These are phyloP conservation scores for Knufia petricola DNA, from an alignment of 2,329 filamentous ascomycete genomes.

Conservation along the genomic window DNA sequence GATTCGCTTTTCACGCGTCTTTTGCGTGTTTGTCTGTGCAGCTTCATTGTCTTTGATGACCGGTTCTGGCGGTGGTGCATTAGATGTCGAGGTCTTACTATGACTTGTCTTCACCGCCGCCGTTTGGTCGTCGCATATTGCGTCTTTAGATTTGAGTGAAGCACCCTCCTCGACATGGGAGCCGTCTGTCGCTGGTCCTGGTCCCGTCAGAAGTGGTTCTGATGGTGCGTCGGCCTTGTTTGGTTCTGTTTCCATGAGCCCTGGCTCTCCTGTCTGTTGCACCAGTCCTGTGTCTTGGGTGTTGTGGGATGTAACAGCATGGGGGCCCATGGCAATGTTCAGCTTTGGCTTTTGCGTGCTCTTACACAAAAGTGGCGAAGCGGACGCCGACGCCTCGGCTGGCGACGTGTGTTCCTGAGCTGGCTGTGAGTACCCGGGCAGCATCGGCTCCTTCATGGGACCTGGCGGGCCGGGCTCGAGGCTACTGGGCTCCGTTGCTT, in stretches of 20 bases:
- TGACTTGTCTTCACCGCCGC: background rate
- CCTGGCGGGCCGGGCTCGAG: background rate
- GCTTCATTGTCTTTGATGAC: background rate
- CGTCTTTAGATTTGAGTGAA: background rate
- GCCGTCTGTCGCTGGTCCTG: background rate
- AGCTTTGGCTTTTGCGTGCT: background rate
- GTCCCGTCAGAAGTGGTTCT: no score
- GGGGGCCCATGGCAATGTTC: background rate
- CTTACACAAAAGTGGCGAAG: background rate
- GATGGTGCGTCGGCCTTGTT: background rate
- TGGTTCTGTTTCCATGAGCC: no score
- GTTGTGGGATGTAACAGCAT: background rate
- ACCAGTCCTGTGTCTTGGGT: no score
- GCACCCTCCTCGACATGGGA: background rate
- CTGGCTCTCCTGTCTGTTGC: no score
- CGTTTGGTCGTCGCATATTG: background rate
- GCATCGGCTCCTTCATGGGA: background rate
- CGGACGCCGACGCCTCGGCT: background rate
- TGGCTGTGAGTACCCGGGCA: background rate
- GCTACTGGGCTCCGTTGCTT: background rate
- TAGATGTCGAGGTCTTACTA: slow-evolving; percentile 2
- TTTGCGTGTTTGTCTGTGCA: background rate
- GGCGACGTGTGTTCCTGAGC: background rate
- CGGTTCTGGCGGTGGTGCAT: no score
- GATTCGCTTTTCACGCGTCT: slow-evolving; percentile 7